These are phyloP conservation scores for Eucalyptus cloeziana DNA, from an alignment of 345 rosid species.

Conservation along the genomic window DNA sequence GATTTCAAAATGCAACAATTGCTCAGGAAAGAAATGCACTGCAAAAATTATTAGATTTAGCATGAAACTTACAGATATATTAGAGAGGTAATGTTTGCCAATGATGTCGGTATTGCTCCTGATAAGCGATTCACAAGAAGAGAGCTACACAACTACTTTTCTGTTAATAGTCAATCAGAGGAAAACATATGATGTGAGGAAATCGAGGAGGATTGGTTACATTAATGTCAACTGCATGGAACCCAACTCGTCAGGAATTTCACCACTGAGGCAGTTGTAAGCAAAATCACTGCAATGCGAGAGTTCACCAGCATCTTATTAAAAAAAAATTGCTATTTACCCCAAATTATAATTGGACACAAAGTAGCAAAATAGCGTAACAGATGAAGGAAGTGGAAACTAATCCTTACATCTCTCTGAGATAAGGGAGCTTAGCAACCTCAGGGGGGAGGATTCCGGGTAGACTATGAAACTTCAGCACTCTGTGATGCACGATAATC, in stretches of 20 bases:
- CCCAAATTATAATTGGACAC: neutral
- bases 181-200: neutral
- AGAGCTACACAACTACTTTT: slow-evolving; percentile 8
- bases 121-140: slow-evolving; percentile 26
- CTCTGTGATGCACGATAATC: slow-evolving; percentile 5
- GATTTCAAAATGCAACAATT: neutral
- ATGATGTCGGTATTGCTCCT: slow-evolving; percentile 22
- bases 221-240: slow-evolving; percentile 10
- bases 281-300: slow-evolving; percentile 10
- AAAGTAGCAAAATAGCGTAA: neutral
- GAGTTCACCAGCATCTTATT: neutral
- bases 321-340: neutral
- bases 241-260: slow-evolving; percentile 38
- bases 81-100: slow-evolving; percentile 25
- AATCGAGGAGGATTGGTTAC: neutral
- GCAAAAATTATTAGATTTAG: neutral
- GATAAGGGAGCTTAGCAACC: slow-evolving; percentile 36
- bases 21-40: neutral
- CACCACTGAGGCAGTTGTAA: slow-evolving; percentile 24
- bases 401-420: slow-evolving; percentile 34
- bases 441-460: slow-evolving; percentile 62
- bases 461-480: slow-evolving; percentile 38
- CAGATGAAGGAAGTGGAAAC: neutral
- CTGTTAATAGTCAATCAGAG: no score
- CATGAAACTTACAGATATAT: slow-evolving; percentile 13